phyloP scores from a whole-genome alignment of 1,284 basidiomycete species.

The Cryptococcus maquisensis region DNA sequence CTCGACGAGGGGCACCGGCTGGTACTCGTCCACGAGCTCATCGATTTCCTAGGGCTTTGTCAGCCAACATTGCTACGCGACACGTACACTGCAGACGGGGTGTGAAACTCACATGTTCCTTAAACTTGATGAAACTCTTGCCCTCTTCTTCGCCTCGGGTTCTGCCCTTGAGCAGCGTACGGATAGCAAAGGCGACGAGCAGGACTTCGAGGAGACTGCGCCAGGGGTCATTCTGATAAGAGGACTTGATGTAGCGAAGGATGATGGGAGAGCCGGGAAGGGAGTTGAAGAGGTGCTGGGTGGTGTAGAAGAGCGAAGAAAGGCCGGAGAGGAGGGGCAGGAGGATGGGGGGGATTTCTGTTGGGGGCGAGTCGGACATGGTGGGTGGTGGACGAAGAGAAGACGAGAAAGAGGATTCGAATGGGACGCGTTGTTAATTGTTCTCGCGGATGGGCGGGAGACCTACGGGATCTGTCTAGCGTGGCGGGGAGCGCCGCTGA shows the following conservation, averaged over 20 bases:
- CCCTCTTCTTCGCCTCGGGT: constrained; percentile 79
- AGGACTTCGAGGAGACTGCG: constrained; percentile 87
- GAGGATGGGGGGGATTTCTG: not conserved
- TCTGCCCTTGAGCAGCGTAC: constrained; percentile 82
- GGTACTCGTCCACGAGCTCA: constrained; percentile 94
- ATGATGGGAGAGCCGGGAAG: not conserved
- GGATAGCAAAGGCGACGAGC: constrained; percentile 79
- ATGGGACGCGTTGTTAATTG: not conserved
- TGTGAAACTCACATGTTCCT: constrained; percentile 66
- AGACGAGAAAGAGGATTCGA: not conserved
- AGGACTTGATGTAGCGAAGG: constrained; percentile 28
- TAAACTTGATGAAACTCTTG: constrained; percentile 88
- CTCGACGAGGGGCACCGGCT: constrained; percentile 73
- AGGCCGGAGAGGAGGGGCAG: not conserved
- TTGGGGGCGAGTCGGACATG: not conserved
- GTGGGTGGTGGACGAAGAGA: not conserved
- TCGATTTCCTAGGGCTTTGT: constrained; percentile 72
- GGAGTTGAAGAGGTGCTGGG: not conserved
- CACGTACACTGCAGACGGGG: no score
- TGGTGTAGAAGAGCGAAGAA: not conserved
- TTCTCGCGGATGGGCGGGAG: no score
- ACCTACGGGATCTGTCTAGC: no score
- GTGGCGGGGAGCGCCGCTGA: no score
- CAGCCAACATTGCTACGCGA: not conserved
- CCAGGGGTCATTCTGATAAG: constrained; percentile 86